Conservation (phyloP, 2,329 filamentous ascomycete species). For the Cordyceps javanica region DNA sequence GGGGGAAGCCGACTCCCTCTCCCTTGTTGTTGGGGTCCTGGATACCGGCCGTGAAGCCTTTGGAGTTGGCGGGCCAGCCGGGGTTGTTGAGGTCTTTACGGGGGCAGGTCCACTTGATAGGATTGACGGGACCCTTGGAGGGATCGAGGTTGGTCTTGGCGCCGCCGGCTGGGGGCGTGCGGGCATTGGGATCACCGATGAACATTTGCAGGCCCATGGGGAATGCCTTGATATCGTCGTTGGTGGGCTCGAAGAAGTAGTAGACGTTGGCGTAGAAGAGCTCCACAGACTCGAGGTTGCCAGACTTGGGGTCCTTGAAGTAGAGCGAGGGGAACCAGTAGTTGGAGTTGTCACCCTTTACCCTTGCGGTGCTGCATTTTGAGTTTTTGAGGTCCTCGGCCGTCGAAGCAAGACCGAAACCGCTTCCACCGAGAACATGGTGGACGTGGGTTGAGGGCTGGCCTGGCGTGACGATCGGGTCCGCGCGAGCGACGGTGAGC, state of each 20-base stretch:
- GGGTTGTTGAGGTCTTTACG: slow-evolving; percentile 41
- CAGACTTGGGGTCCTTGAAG: slow-evolving; percentile 57
- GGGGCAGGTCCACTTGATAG: slow-evolving; percentile 56
- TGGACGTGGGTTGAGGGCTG: slow-evolving; percentile 57
- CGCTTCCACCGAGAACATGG: slow-evolving; percentile 64
- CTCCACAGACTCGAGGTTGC: slow-evolving; percentile 58
- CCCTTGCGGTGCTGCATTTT: slow-evolving; percentile 63
- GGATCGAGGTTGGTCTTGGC: slow-evolving; percentile 46
- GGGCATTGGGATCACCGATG: slow-evolving; percentile 54
- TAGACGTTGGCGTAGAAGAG: slow-evolving; percentile 71
- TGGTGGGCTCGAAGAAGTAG: slow-evolving; percentile 63
- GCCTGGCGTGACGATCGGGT: slow-evolving; percentile 64
- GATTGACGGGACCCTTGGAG: slow-evolving; percentile 43
- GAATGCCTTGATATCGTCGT: slow-evolving; percentile 63
- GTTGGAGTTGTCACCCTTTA: slow-evolving; percentile 63
- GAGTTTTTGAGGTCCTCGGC: slow-evolving; percentile 55
- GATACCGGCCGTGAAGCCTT: slow-evolving; percentile 50
- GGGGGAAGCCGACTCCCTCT: slow-evolving; percentile 61
- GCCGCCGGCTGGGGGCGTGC: slow-evolving; percentile 50
- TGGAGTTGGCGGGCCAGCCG: slow-evolving; percentile 47
- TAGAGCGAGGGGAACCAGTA: slow-evolving; percentile 74
- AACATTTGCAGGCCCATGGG: slow-evolving; percentile 67
- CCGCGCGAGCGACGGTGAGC: slow-evolving; percentile 55
- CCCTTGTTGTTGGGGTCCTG: slow-evolving; percentile 48
- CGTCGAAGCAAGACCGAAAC: slow-evolving; percentile 56